These are phyloP conservation scores for Phycomyces nitens DNA, from an alignment of 192 early-diverging fungal species.

Conservation along the genomic window DNA sequence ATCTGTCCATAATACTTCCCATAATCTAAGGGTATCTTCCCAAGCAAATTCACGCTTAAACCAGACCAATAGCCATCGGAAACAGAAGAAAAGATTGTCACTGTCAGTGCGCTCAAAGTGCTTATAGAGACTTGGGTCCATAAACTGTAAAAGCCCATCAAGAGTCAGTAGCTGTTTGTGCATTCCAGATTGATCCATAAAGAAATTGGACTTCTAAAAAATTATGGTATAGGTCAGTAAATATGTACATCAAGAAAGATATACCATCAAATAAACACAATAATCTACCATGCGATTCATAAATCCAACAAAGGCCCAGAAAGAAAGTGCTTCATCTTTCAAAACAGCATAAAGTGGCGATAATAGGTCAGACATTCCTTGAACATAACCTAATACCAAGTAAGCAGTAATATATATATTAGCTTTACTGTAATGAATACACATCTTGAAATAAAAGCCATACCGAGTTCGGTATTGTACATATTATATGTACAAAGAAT, in stretches of 20 bases:
- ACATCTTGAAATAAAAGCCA: too few relatives aligned
- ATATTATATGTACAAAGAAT: conserved; percentile 91
- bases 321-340: conserved; percentile 83
- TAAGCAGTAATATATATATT: not conserved
- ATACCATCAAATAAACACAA: too few relatives aligned
- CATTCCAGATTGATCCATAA: conserved; percentile 93
- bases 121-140: conserved; percentile 80
- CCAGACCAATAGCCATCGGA: conserved; percentile 95
- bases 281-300: conserved; percentile 80
- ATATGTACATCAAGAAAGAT: not conserved
- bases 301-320: conserved; percentile 88
- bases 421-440: too few relatives aligned
- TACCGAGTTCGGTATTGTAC: conserved; percentile 71
- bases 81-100: conserved; percentile 94
- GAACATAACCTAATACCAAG: conserved; percentile 72
- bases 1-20: conserved; percentile 86
- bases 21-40: conserved; percentile 75
- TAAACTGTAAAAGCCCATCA: conserved; percentile 77
- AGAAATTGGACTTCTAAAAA: conserved; percentile 77
- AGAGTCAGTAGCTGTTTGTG: conserved; percentile 79
- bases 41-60: conserved; percentile 97
- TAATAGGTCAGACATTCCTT: conserved; percentile 96
- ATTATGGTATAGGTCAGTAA: not conserved
- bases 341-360: conserved; percentile 88
- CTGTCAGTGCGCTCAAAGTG: conserved; percentile 82